Conservation (phyloP, 441 rosid genomes). For the Raphanus hybrid region DNA sequence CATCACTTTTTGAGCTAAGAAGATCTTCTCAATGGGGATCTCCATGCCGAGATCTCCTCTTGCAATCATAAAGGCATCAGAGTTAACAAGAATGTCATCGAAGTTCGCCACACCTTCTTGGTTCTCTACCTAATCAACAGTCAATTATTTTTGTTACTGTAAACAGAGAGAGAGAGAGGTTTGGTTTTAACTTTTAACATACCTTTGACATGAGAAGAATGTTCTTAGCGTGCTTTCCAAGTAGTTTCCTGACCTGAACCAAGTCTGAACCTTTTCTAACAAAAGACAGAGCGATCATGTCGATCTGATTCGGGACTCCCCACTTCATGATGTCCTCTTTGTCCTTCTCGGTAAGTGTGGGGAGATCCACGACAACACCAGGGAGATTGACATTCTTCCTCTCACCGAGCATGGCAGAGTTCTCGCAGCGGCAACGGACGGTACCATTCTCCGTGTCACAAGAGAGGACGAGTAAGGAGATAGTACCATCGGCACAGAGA, state of each 20-base stretch:
- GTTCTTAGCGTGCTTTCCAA: conserved; percentile 75
- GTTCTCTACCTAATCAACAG: conserved; percentile 84
- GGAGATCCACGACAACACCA: conserved; percentile 92
- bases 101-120: conserved; percentile 95
- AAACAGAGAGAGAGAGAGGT: neutral
- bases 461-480: conserved; percentile 76
- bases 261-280: conserved; percentile 95
- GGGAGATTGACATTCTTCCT: conserved; percentile 97
- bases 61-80: conserved; percentile 97
- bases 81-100: conserved; percentile 78
- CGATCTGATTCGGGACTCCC: conserved; percentile 94
- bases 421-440: conserved; percentile 86
- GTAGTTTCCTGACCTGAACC: conserved; percentile 77
- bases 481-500: conserved; percentile 94
- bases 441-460: conserved; percentile 69
- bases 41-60: conserved; percentile 99
- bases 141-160: too few species aligned
- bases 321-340: conserved; percentile 85
- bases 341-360: conserved; percentile 93
- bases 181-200: conserved; percentile 32
- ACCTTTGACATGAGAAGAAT: conserved; percentile 97
- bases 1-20: conserved; percentile 96
- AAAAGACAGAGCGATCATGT: conserved; percentile 95
- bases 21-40: conserved; percentile 93
- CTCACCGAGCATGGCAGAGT: conserved; percentile 89